Evolutionary conservation across 2,329 filamentous ascomycete genomes (phyloP).

Genomic region (Fusarium azukiicola): DNA sequence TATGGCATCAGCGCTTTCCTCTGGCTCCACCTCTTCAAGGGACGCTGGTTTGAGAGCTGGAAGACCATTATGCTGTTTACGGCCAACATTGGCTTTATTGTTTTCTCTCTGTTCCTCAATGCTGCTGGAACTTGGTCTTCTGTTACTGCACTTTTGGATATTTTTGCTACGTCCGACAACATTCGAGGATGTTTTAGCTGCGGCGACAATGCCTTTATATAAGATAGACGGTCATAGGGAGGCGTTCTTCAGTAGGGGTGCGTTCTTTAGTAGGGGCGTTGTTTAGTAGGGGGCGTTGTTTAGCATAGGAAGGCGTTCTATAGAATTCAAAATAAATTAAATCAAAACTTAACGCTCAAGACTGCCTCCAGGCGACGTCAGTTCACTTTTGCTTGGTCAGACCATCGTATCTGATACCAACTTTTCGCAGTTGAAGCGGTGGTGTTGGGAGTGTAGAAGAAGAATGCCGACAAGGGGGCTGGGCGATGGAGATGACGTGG

Average conservation of each 20-base stretch:
- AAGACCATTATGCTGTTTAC: conserved; percentile 40
- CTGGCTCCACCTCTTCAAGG: conserved; percentile 43
- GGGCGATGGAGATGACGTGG: no score
- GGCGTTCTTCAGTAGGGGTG: neutral
- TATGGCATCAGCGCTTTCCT: conserved; percentile 46
- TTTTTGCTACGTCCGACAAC: conserved; percentile 26
- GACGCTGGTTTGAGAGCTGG: conserved; percentile 35
- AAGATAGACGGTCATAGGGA: neutral
- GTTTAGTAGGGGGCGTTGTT: no score
- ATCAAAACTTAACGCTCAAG: neutral
- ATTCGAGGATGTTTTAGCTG: conserved; percentile 38
- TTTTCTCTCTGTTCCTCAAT: conserved; percentile 42
- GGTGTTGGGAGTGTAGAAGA: no score
- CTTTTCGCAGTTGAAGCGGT: no score
- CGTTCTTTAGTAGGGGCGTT: no score
- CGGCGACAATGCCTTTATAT: conserved; percentile 26
- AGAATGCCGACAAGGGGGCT: no score
- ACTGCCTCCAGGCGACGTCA: no score
- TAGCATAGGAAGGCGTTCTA: neutral
- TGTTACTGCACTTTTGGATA: conserved; percentile 38
- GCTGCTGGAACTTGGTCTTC: conserved; percentile 45
- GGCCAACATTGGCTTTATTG: conserved; percentile 41
- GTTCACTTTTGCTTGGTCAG: no score
- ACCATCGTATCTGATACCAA: no score
- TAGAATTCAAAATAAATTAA: conserved; percentile 4